These are phyloP conservation scores for Saccharata proteae DNA, from an alignment of 2,329 filamentous ascomycete genomes.

Conservation along the genomic window DNA sequence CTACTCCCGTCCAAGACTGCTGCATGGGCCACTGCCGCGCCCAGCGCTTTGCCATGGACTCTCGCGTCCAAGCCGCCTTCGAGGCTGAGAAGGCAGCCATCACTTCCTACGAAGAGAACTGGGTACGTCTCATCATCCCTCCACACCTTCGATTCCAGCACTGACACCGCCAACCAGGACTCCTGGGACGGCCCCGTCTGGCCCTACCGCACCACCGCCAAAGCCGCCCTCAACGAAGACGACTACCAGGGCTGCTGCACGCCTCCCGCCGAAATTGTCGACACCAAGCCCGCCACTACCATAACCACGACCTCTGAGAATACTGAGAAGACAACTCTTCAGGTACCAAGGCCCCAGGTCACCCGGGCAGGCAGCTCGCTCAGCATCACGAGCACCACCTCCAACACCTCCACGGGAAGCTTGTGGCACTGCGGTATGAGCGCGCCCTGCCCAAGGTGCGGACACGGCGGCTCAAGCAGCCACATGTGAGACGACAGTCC, in stretches of 20 bases:
- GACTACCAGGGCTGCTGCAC: neutral
- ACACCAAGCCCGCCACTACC: neutral
- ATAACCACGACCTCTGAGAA: neutral
- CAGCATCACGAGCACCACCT: slow-evolving; percentile 1
- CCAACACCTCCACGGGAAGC: neutral
- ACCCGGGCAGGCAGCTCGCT: slow-evolving; percentile 1
- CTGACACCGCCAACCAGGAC: slow-evolving; percentile 5
- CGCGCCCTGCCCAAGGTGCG: slow-evolving; percentile 2
- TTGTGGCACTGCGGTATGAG: slow-evolving; percentile 1
- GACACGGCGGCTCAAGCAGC: slow-evolving; percentile 3
- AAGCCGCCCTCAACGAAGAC: neutral
- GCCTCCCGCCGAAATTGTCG: too few species aligned
- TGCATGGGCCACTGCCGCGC: slow-evolving; percentile 16
- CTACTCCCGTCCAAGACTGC: too few species aligned
- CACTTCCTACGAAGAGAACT: slow-evolving; percentile 12
- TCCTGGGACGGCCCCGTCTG: slow-evolving; percentile 4
- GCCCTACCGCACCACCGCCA: slow-evolving; percentile 3
- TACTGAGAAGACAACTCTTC: neutral
- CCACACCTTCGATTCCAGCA: neutral
- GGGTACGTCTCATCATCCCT: slow-evolving; percentile 2
- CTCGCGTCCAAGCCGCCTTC: slow-evolving; percentile 9
- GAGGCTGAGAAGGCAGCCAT: slow-evolving; percentile 12
- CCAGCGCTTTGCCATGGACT: slow-evolving; percentile 15
- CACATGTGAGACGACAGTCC: slow-evolving; percentile 2
- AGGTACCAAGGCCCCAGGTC: neutral